Evolutionary conservation across 352 stramenopile genomes (phyloP), one percentile per base, ranked within the genome.

Genomic region (Pythium scleroteichum): DNA sequence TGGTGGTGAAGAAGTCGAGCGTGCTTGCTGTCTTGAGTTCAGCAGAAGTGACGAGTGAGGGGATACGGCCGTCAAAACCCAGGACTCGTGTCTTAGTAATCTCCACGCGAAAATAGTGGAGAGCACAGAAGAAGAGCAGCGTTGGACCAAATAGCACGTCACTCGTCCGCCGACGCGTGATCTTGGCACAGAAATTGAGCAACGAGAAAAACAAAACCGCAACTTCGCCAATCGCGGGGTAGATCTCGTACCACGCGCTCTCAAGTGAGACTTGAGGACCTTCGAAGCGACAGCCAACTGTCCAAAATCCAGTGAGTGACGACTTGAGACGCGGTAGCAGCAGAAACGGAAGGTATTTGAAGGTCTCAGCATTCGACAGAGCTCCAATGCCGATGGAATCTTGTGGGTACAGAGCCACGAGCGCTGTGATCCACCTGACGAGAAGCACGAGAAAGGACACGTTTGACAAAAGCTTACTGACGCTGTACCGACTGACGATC

Each of bases 181-280:
- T 22, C 58, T 75, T 75, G 0, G 55, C 62, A 2, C 57, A n/a
- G 5, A 49, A 16, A 33, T 79, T 72, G 9, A 79, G 52, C 22
- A 79, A 9, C 24, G 69, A 77, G 60, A 53, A 76, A 48, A 59
- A 46, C 13, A 56, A 42, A 4, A 72, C 22, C 14, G 62, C 42
- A 24, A 65, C 33, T 19, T 72, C 65, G 26, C 52, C 59, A 6
- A 70, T 69, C 0, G 53, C 59, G 14, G 68, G 59, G 41, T 76
- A 78, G 12, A 77, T 68, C 5, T 45, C 62, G 38, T 74, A 80
- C 72, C 72, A 80, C 2, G 69, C 22, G 20, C 70, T 64, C 3
- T 57, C 22, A 5, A 78, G 35, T 0, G 53, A 59, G 17, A 20
- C 17, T 53, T 78, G 59, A 5, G 70, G 48, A 1, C 69, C 69